phyloP scores from a whole-genome alignment of 805 yeast species.

The Starmerella bombicola region DNA sequence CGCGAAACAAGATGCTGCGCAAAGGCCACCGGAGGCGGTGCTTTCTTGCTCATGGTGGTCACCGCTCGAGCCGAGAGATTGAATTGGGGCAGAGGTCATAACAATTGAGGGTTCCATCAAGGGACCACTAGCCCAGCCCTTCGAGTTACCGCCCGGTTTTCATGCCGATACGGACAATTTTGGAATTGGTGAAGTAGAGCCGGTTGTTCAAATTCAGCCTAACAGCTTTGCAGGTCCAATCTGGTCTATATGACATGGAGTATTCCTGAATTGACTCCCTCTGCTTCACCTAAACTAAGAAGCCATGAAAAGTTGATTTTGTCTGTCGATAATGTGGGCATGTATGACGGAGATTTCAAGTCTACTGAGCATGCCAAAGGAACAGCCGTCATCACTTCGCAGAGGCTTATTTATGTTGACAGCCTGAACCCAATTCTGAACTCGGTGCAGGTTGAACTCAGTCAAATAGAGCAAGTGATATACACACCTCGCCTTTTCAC shows the following conservation, averaged over 20 bases:
- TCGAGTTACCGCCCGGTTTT: too few relatives aligned
- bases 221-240: too few relatives aligned
- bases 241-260: constrained; percentile 20
- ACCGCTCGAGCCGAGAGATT: too few relatives aligned
- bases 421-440: constrained; percentile 31
- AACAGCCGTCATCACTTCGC: constrained; percentile 61
- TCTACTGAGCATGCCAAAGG: constrained; percentile 57
- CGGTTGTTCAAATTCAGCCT: too few relatives aligned
- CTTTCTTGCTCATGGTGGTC: too few relatives aligned
- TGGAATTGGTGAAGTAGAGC: too few relatives aligned
- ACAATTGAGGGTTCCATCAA: too few relatives aligned
- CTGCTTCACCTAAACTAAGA: constrained; percentile 27
- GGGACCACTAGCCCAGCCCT: too few relatives aligned
- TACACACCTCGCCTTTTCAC: constrained; percentile 46
- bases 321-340: constrained; percentile 49
- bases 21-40: constrained; percentile 23
- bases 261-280: constrained; percentile 26
- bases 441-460: constrained; percentile 40
- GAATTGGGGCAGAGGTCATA: too few relatives aligned
- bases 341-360: constrained; percentile 60
- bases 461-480: constrained; percentile 33
- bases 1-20: constrained; percentile 30
- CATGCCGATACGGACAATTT: too few relatives aligned
- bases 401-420: constrained; percentile 63
- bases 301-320: constrained; percentile 40